Conservation (phyloP, 495 filamentous ascomycete genomes). For the Penicillium psychrofluorescens region DNA sequence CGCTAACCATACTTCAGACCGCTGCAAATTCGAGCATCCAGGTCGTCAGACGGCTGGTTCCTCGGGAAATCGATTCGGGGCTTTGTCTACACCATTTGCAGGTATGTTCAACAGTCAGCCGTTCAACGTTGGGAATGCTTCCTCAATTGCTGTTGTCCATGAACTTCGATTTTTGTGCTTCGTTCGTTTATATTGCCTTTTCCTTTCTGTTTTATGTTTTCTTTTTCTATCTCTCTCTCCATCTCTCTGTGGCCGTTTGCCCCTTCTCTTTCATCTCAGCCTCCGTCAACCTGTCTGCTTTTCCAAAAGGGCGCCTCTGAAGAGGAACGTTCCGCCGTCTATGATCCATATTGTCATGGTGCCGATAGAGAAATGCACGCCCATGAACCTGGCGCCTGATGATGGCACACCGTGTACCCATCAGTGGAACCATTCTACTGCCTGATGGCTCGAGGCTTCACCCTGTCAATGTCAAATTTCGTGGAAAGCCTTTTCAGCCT, state of each 20-base stretch:
- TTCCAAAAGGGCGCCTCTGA: neutral
- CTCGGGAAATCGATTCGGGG: conserved; percentile 38
- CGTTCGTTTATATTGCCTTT: too few relatives aligned
- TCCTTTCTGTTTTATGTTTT: too few relatives aligned
- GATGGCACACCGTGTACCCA: too few relatives aligned
- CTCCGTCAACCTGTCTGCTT: neutral
- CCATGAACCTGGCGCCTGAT: too few relatives aligned
- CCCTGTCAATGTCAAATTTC: too few relatives aligned
- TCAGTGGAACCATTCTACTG: too few relatives aligned
- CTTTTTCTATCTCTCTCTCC: neutral
- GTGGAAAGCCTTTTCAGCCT: too few relatives aligned
- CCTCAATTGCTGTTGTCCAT: too few relatives aligned
- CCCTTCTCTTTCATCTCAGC: neutral
- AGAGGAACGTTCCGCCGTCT: neutral
- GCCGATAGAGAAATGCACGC: too few relatives aligned
- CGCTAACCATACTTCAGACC: conserved; percentile 29
- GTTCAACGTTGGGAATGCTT: too few relatives aligned
- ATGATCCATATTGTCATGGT: neutral
- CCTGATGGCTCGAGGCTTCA: too few relatives aligned
- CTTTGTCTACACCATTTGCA: conserved; percentile 28
- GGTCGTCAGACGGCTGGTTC: conserved; percentile 17
- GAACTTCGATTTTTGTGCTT: too few relatives aligned
- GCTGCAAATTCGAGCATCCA: conserved; percentile 51
- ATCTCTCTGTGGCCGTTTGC: neutral
- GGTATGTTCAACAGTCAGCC: conserved; percentile 16